A percentile compares a stretch with the other conserved stretches of the same genome.
Evolutionary conservation across 2,329 filamentous ascomycete species (phyloP).

Genomic region (Fusarium mundagurra): DNA sequence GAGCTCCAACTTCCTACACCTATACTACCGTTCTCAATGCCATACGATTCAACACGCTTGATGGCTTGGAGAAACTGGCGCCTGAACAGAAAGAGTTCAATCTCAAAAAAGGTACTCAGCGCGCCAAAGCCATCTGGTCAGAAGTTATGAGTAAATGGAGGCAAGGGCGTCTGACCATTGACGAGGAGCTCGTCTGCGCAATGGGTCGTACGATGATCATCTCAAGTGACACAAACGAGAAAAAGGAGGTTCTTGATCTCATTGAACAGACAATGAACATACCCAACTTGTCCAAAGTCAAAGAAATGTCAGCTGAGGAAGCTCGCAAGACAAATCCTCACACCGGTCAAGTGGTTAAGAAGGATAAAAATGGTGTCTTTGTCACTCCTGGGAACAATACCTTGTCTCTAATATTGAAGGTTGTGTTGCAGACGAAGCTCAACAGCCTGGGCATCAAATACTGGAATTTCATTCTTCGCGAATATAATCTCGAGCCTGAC

Average conservation of each 20-base stretch:
- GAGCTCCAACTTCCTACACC: slow-evolving; percentile 73
- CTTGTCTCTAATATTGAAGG: slow-evolving; percentile 75
- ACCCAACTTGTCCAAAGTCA: slow-evolving; percentile 59
- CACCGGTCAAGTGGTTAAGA: slow-evolving; percentile 5
- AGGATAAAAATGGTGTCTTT: slow-evolving; percentile 42
- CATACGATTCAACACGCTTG: slow-evolving; percentile 59
- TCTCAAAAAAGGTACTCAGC: slow-evolving; percentile 62
- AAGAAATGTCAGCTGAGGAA: slow-evolving; percentile 8
- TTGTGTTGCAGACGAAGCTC: slow-evolving; percentile 68
- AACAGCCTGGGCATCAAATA: slow-evolving; percentile 75
- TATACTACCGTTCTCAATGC: slow-evolving; percentile 87
- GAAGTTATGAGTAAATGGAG: slow-evolving; percentile 83
- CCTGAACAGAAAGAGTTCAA: slow-evolving; percentile 47
- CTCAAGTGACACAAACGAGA: slow-evolving; percentile 67
- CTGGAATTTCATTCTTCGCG: slow-evolving; percentile 76
- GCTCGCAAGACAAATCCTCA: slow-evolving; percentile 5
- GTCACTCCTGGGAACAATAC: slow-evolving; percentile 63
- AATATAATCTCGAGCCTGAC: slow-evolving; percentile 75
- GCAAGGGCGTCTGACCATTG: slow-evolving; percentile 73
- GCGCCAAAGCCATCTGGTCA: slow-evolving; percentile 81
- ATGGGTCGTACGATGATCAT: slow-evolving; percentile 84
- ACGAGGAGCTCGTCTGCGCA: slow-evolving; percentile 80
- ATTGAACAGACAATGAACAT: slow-evolving; percentile 86
- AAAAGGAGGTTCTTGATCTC: slow-evolving; percentile 77
- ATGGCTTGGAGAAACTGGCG: slow-evolving; percentile 40